These are phyloP conservation scores for Yamadazyma sp. DNA, from an alignment of 805 yeast genomes.

Conservation along the genomic window DNA sequence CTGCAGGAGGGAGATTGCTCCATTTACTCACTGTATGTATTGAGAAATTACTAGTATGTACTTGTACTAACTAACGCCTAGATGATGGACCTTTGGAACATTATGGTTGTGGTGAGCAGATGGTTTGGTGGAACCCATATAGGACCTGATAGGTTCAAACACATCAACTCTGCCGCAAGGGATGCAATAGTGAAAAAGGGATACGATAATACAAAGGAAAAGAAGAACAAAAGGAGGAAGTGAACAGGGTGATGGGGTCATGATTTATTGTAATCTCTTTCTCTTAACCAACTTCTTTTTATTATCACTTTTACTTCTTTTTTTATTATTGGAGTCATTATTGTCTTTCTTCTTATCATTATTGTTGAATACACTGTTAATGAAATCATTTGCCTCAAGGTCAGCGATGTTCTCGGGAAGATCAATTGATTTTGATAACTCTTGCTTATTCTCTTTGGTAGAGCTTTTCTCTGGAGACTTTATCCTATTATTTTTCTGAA, in stretches of 20 bases:
- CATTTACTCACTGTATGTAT: slow-evolving; percentile 64
- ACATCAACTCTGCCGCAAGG: slow-evolving; percentile 85
- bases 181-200: slow-evolving; percentile 75
- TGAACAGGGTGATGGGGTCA: too few species aligned
- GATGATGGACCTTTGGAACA: slow-evolving; percentile 79
- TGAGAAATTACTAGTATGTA: neutral
- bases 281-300: slow-evolving; percentile 4
- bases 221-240: slow-evolving; percentile 10
- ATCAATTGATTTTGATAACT: neutral
- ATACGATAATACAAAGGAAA: slow-evolving; percentile 29
- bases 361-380: slow-evolving; percentile 6
- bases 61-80: slow-evolving; percentile 17
- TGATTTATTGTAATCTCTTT: slow-evolving; percentile 10
- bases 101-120: slow-evolving; percentile 80
- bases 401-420: slow-evolving; percentile 5
- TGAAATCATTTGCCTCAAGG: slow-evolving; percentile 7
- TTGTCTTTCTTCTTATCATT: neutral
- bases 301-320: neutral
- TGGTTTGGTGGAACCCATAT: slow-evolving; percentile 93
- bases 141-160: slow-evolving; percentile 94
- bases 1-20: slow-evolving; percentile 86
- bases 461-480: slow-evolving; percentile 5
- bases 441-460: too few species aligned
- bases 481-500: too few species aligned
- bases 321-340: neutral